phyloP scores from a whole-genome alignment of 768 basidiomycete species.

The Hericium alpestre region DNA sequence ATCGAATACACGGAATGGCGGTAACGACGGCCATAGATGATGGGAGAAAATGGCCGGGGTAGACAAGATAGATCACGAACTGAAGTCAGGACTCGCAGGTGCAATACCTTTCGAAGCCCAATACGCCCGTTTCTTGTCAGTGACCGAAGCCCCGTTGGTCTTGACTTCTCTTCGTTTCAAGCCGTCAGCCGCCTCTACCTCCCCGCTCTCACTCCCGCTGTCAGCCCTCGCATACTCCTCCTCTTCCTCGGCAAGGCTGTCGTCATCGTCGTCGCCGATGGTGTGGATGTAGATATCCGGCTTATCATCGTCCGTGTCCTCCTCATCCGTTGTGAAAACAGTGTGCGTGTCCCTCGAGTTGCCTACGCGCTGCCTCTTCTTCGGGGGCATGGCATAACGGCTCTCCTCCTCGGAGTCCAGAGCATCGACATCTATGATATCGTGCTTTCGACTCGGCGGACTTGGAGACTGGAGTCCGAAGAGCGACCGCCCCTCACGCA shows the following conservation, averaged over 20 bases:
- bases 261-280: constrained; percentile 14
- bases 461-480: no score
- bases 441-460: neutral
- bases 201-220: constrained; percentile 2
- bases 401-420: constrained; percentile 44
- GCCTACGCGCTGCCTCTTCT: constrained; percentile 37
- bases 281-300: constrained; percentile 8
- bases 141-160: constrained; percentile 18
- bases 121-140: constrained; percentile 35
- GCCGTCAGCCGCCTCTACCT: constrained; percentile 1
- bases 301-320: constrained; percentile 26
- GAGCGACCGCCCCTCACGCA: neutral
- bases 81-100: neutral
- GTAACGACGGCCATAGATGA: no score
- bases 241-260: constrained; percentile 21
- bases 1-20: no score
- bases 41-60: no score
- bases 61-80: neutral
- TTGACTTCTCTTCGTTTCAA: constrained; percentile 3
- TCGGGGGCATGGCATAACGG: constrained; percentile 29
- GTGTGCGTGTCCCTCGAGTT: constrained; percentile 26
- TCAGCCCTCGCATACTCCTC: constrained; percentile 15
- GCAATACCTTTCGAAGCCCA: constrained; percentile 43
- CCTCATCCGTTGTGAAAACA: constrained; percentile 44
- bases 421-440: constrained; percentile 16